Evolutionary conservation across 2,329 filamentous ascomycete species (phyloP), one percentile per base, ranked within the genome.

Genomic region (Hypoxylon sp.): DNA sequence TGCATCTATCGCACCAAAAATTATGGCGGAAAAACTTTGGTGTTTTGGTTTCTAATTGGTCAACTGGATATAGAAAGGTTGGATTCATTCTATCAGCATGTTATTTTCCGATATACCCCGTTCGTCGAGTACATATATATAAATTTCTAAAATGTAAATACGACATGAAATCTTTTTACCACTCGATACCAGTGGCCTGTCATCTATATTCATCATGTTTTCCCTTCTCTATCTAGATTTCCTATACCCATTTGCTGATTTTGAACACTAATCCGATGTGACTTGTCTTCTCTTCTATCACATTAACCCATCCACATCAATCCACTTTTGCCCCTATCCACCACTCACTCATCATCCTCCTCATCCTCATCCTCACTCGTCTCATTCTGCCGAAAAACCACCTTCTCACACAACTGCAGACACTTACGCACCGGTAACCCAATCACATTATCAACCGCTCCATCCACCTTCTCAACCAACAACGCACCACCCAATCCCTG

Each of bases 381-480:
- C 75, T 90, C 88, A 58, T 90, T 87, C 75, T 93, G 93, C 71
- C 88, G 89, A 73, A 91, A 89, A 70, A 98, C 84, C n/a, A 94
- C 92, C 83, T 90, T 93, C 82, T 98, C 95, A 65, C 97, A 96
- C 74, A 98, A 79, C 77, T 89, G 89, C 78, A 99, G 78, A 11
- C 90, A 92, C 72, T 88, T 87, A 73, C 93, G 87, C 70, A 98
- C 85, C 6, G 96, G 96, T 79, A 99, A 79, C 0, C 96, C 96
- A 28, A 99, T 90, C 1, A 98, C 96, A 79, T 98, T 98, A 83
- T 99, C 96, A 75, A 93, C 93, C 60, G 89, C 90, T 10, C 96
- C 96, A 70, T 97, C 93, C 71, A 99, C 92, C 79, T 87, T 91
- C 79, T 98, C 94, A 11, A 99, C 90, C 63, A 99, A 80, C 65